Conservation (phyloP, 768 basidiomycete species). For the Rubroboletus pulcherrimus region DNA sequence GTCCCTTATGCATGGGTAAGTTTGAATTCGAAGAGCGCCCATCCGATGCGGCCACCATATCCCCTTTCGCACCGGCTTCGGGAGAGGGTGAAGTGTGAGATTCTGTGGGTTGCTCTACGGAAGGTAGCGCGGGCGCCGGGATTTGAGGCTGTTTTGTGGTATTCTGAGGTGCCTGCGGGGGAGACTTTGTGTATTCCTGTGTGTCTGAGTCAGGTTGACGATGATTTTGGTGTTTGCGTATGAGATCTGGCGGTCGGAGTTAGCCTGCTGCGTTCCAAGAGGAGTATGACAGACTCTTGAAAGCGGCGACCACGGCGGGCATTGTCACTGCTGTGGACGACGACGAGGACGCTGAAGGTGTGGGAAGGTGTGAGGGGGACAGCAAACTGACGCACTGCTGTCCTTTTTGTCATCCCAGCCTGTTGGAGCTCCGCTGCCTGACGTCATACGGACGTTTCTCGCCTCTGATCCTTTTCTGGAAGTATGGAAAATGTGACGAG, state of each 20-base stretch:
- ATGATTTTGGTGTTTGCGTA: conserved; percentile 71
- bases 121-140: conserved; percentile 35
- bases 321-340: conserved; percentile 33
- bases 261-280: conserved; percentile 5
- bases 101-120: conserved; percentile 35
- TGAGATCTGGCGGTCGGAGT: conserved; percentile 54
- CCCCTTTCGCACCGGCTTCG: conserved; percentile 10
- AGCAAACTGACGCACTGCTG: conserved; percentile 11
- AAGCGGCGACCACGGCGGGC: conserved; percentile 79
- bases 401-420: conserved; percentile 30
- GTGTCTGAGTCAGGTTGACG: conserved; percentile 36
- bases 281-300: conserved; percentile 63
- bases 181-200: conserved; percentile 21
- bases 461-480: conserved; percentile 10
- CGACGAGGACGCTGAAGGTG: background rate
- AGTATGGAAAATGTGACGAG: background rate
- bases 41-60: conserved; percentile 60
- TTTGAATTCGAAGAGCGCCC: conserved; percentile 68
- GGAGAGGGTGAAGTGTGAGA: conserved; percentile 22
- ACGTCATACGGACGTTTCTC: conserved; percentile 26
- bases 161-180: conserved; percentile 20
- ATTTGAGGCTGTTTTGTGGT: conserved; percentile 34
- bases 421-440: conserved; percentile 34
- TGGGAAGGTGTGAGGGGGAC: background rate
- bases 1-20: conserved; percentile 84